These are phyloP conservation scores for Podaxis mareebaensis DNA, from an alignment of 768 basidiomycete genomes.

Conservation along the genomic window DNA sequence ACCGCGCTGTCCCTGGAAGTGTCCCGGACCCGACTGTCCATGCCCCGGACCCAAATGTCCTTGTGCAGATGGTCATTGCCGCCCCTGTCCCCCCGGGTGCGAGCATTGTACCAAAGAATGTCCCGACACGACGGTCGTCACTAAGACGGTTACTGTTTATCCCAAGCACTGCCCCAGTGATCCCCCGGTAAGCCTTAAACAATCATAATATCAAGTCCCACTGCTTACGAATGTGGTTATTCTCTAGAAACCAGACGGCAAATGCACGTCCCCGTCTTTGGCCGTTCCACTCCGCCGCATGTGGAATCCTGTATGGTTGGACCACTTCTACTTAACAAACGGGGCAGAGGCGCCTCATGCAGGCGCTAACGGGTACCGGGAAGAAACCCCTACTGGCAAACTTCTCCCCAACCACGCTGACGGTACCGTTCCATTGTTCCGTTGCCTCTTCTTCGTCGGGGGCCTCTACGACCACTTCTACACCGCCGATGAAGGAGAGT, in stretches of 20 bases:
- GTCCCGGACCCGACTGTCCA: too few relatives aligned
- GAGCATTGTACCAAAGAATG: too few relatives aligned
- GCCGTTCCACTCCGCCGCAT: slow-evolving; percentile 1
- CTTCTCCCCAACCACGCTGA: background rate
- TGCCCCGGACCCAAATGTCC: too few relatives aligned
- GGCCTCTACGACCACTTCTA: background rate
- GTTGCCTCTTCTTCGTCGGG: background rate
- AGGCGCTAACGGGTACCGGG: background rate
- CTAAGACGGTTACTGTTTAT: too few relatives aligned
- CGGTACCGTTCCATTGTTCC: background rate
- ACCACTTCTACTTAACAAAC: slow-evolving; percentile 18
- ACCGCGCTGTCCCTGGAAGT: too few relatives aligned
- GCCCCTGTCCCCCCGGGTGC: too few relatives aligned
- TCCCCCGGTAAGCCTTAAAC: too few relatives aligned
- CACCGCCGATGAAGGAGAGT: background rate
- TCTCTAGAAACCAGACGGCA: background rate
- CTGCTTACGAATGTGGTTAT: background rate
- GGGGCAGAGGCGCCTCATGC: background rate
- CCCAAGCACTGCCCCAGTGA: too few relatives aligned
- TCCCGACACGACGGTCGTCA: too few relatives aligned
- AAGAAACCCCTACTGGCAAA: background rate
- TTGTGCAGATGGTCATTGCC: too few relatives aligned
- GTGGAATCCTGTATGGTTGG: background rate
- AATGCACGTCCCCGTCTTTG: background rate
- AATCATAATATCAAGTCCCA: background rate